Conservation (phyloP, 192 early-diverging fungal genomes). For the Linnemannia exigua region DNA sequence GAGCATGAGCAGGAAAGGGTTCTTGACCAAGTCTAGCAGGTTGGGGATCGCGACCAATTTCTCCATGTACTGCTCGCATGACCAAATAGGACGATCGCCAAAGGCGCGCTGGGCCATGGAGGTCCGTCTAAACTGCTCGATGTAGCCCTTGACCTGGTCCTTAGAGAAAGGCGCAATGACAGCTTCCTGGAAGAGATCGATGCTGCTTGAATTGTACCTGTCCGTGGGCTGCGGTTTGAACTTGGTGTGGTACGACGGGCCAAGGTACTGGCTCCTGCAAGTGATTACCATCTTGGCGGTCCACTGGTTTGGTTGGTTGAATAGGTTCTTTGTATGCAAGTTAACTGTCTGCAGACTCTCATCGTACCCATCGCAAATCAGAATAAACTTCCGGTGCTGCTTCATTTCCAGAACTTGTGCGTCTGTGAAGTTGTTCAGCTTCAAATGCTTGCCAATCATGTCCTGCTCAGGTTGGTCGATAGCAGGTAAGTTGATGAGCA, state of each 20-base stretch:
- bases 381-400: not conserved
- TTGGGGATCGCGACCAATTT: not conserved
- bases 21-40: constrained; percentile 8
- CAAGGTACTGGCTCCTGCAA: not conserved
- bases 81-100: not conserved
- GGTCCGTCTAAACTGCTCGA: not conserved
- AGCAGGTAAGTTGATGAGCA: constrained; percentile 1
- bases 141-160: constrained; percentile 1
- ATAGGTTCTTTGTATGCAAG: not conserved
- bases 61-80: not conserved
- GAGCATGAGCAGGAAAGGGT: not conserved
- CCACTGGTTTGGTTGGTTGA: constrained; percentile 1
- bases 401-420: not conserved
- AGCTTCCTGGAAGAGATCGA: not conserved
- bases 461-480: not conserved
- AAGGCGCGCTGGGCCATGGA: not conserved
- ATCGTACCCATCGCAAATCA: constrained; percentile 17
- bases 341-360: not conserved
- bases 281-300: not conserved
- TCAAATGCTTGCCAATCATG: constrained; percentile 2
- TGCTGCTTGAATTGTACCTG: not conserved
- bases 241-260: not conserved
- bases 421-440: not conserved
- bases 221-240: not conserved
- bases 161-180: not conserved